A percentile compares a stretch with the other conserved stretches of the same genome.
Conservation (phyloP, 306 rosid genomes). For the Fragaria iinumae region DNA sequence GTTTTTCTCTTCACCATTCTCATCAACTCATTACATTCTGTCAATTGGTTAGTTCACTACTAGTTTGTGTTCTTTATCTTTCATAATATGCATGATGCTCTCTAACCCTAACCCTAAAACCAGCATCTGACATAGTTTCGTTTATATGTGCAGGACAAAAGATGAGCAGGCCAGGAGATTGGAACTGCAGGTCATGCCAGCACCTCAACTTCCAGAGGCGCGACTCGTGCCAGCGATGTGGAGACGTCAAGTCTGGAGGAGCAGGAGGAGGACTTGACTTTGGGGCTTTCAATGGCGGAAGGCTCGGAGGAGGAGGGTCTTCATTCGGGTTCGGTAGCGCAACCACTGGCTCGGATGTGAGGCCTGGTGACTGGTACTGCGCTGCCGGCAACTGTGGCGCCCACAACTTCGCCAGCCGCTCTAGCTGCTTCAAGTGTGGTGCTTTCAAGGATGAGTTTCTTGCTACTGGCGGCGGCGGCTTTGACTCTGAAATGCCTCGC, state of each 20-base stretch:
- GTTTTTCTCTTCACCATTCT: conserved; percentile 5
- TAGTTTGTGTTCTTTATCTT: neutral
- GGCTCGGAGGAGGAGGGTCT: conserved; percentile 50
- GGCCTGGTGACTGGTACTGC: conserved; percentile 97
- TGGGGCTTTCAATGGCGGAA: conserved; percentile 44
- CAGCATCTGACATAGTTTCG: neutral
- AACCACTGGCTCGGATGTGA: conserved; percentile 66
- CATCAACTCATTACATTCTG: conserved; percentile 27
- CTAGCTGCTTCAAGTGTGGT: conserved; percentile 98
- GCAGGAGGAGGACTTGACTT: conserved; percentile 33
- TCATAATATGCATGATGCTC: neutral
- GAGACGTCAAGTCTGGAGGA: conserved; percentile 54
- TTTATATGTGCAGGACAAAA: conserved; percentile 23
- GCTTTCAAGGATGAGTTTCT: conserved; percentile 75
- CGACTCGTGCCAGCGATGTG: conserved; percentile 92
- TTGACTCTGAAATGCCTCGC: conserved; percentile 46
- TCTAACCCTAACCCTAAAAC: neutral
- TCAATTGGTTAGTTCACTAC: conserved; percentile 21
- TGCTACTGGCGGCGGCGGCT: conserved; percentile 31
- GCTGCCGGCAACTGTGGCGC: conserved; percentile 70
- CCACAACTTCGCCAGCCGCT: conserved; percentile 92
- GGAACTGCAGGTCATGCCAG: conserved; percentile 99
- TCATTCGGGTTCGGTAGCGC: conserved; percentile 48
- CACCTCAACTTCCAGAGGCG: conserved; percentile 95
- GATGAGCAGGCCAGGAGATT: conserved; percentile 97